Base-by-base conservation (phyloP, 2,329 filamentous ascomycete species). In the Mycosphaerella sp. region DNA sequence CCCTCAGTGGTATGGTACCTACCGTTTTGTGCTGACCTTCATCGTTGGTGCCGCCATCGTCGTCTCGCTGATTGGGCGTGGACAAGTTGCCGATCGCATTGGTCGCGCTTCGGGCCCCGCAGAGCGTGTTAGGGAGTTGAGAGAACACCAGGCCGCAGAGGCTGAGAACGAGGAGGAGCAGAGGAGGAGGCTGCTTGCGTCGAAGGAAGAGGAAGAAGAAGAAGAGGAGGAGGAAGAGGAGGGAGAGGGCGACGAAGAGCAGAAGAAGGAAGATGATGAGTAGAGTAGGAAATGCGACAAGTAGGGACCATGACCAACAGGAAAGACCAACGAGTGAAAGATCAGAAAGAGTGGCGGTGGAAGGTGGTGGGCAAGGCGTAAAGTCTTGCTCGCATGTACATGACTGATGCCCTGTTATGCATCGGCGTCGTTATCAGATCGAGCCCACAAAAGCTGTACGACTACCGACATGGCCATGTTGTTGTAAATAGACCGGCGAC, bases 1-100 rank as follows among this genome's bases (percentile, higher is more conserved):
- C 2, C 90, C 90, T 18, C 66, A 76, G 34, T 96, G 90, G 90
- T 96, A 95, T 68, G 79, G 77, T 53, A 86, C 84, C 44, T 96
- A 96, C 74, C 87, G 91, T 30, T 96, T 95, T 70, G 84, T 95
- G 7, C 77, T 96, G 61, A 96, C 91, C 2, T 91, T 90, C 68
- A 79, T 96, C 54, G 90, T 95, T 25, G 90, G 91, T 35, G 75
- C 81, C 39, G 84, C 86, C 56, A 91, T 96, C 60, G 82, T 93
- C 37, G 73, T 88, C 60, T 91, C 81, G 57, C 74, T 96, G 59
- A 79, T 96, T 56, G 89, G 88, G 36, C 82, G 90, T 55, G 86
- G 89, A 63, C 85, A 90, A 72, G 82, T 94, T 59, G 77, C 75
- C 37, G 75, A 80, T 60, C 73, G 76, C 63, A 72, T 83, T 60